Percentiles rank a stretch among this genome's conserved stretches.
phyloP scores from a whole-genome alignment of 345 rosid genomes.

The Laguncularia racemosa region DNA sequence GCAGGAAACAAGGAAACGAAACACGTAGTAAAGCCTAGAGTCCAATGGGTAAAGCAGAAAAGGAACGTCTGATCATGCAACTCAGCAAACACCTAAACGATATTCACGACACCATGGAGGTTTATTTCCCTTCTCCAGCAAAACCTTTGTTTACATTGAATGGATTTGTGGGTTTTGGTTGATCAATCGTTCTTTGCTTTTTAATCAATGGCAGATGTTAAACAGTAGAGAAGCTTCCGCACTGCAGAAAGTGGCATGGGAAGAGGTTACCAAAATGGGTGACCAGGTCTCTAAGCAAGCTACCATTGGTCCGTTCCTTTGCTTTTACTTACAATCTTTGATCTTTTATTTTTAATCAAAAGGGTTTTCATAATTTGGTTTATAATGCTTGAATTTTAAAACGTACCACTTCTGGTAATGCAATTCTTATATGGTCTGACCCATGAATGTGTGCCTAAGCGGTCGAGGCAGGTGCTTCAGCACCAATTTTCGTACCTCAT shows the following conservation, averaged over 20 bases:
- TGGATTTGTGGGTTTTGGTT: neutral
- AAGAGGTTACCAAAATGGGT: constrained; percentile 65
- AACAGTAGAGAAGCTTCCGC: constrained; percentile 42
- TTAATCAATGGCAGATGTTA: constrained; percentile 28
- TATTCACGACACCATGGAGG: too few relatives aligned
- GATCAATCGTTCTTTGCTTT: neutral
- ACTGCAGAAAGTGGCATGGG: constrained; percentile 54
- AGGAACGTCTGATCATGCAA: too few relatives aligned
- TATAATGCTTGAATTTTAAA: neutral
- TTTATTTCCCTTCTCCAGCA: too few relatives aligned
- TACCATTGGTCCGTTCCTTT: constrained; percentile 46
- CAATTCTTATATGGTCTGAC: too few relatives aligned
- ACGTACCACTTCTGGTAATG: too few relatives aligned
- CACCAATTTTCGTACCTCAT: too few relatives aligned
- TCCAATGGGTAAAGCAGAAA: constrained; percentile 1
- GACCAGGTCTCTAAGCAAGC: constrained; percentile 83
- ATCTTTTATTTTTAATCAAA: neutral
- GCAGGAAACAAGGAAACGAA: constrained; percentile 4
- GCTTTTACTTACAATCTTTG: neutral
- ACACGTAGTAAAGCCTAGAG: neutral
- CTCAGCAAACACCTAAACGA: too few relatives aligned
- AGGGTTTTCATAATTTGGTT: neutral
- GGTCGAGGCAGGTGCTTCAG: too few relatives aligned
- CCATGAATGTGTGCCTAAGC: too few relatives aligned
- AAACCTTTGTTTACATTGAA: neutral